Evolutionary conservation across 768 basidiomycete genomes (phyloP), one percentile per base, ranked within the genome.

Genomic region (Termitomyces sp.): DNA sequence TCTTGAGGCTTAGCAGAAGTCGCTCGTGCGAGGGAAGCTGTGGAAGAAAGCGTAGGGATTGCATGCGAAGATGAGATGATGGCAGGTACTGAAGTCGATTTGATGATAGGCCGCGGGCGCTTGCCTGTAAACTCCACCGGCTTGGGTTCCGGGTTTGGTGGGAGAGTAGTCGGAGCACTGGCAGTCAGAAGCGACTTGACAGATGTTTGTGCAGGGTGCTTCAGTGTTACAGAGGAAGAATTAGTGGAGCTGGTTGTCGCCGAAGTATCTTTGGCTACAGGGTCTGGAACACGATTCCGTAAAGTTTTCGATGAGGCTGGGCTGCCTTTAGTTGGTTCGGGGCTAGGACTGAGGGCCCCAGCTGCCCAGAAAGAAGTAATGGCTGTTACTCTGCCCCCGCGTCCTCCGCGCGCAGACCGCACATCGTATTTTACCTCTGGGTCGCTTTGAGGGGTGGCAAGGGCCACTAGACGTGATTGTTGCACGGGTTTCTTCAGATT

Each of bases 311-410:
- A 53, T 38, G 53, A n/a, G 32, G 55, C 21, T 40, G 29, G 17
- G 19, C 19, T 38, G 25, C 37, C 43, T 35, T 32, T 34, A 27
- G 40, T 35, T 23, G 48, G 45, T 11, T 56, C 46, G 8, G 41
- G 9, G 23, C 50, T 57, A 34, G 56, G 27, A n/a, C 42, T 46
- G 27, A 32, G 29, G 0, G 75, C 76, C n/a, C 77, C 82, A 35
- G 83, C 73, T 3, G 87, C 82, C 89, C 90, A 92, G 23, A 92
- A 73, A 2, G 89, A 81, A 0, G 87, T 83, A 1, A 90, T 87
- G 4, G 89, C 76, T 3, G 88, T 77, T 16, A 92, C 90, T 53
- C 81, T 79, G 12, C 90, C 91, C 2, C 91, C 90, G 42, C 80
- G 74, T 2, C 91, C 90, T 4, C 91, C 89, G 21, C 90, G 79